phyloP scores from a whole-genome alignment of 2,329 filamentous ascomycete genomes.

The Hypoxylon sp. region DNA sequence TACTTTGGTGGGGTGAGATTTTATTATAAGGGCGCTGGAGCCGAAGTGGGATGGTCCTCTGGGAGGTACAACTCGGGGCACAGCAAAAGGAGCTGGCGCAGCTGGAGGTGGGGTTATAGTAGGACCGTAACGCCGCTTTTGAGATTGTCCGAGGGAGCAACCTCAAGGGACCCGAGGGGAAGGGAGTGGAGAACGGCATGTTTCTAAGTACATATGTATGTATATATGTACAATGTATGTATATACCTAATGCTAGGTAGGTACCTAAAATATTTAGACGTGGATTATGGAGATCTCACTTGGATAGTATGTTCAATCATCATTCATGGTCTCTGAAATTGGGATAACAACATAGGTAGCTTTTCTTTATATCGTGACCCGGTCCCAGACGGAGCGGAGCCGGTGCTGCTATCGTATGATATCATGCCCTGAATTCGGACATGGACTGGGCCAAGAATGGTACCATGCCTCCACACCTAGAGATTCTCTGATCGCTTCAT shows the following conservation, averaged over 20 bases:
- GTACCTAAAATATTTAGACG: too few relatives aligned
- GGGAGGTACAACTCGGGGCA: neutral
- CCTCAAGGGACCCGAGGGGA: conserved; percentile 21
- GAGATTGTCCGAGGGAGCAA: conserved; percentile 43
- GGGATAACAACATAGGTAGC: neutral
- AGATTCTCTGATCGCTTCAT: conserved; percentile 1
- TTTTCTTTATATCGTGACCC: conserved; percentile 12
- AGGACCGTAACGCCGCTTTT: conserved; percentile 34
- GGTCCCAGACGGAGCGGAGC: conserved; percentile 16
- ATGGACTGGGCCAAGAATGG: conserved; percentile 1
- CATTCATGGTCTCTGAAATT: neutral
- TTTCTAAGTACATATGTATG: conserved; percentile 4
- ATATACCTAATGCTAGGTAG: too few relatives aligned
- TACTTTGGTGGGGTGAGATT: conserved; percentile 50
- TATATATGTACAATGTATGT: too few relatives aligned
- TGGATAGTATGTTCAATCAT: neutral
- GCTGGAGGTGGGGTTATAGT: conserved; percentile 37
- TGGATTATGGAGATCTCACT: neutral
- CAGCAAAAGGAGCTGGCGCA: neutral
- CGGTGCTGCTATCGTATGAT: conserved; percentile 32
- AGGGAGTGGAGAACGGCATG: conserved; percentile 37
- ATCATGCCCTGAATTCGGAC: conserved; percentile 29
- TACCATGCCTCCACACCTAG: conserved; percentile 5
- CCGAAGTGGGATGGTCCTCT: neutral
- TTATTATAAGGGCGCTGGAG: conserved; percentile 47